Conservation (phyloP, 495 filamentous ascomycete genomes). For the Parathielavia appendiculata region DNA sequence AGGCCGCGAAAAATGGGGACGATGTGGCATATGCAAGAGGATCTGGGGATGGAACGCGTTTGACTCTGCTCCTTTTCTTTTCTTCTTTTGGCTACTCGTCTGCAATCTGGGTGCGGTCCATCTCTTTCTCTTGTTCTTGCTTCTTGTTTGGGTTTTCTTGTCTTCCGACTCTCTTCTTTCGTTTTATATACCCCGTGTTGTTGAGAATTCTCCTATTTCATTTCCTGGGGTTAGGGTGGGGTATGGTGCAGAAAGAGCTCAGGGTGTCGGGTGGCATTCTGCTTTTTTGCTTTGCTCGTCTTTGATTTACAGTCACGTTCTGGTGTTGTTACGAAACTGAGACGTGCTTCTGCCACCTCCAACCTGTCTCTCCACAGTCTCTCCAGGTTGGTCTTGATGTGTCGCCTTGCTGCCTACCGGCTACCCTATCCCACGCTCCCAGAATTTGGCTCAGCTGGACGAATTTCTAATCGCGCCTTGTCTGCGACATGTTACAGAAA, state of each 20-base stretch:
- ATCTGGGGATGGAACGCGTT: constrained; percentile 1
- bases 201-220: constrained; percentile 4
- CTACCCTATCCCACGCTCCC: too few relatives aligned
- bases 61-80: neutral
- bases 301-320: neutral
- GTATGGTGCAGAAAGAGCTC: neutral
- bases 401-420: neutral
- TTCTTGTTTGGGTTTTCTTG: constrained; percentile 1
- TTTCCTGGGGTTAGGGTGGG: neutral
- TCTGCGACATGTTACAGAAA: neutral
- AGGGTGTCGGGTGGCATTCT: neutral
- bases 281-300: neutral
- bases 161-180: constrained; percentile 9
- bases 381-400: neutral
- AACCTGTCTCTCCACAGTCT: neutral
- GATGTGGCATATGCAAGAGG: neutral
- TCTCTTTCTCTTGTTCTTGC: neutral
- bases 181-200: constrained; percentile 21
- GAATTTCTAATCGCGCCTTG: constrained; percentile 8
- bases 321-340: neutral
- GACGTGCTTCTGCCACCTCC: neutral
- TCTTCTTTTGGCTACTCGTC: neutral
- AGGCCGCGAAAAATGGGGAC: neutral
- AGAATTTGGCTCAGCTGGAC: neutral
- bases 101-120: neutral